Base-by-base conservation (phyloP, 495 filamentous ascomycete species). In the Penicillium lividum region DNA sequence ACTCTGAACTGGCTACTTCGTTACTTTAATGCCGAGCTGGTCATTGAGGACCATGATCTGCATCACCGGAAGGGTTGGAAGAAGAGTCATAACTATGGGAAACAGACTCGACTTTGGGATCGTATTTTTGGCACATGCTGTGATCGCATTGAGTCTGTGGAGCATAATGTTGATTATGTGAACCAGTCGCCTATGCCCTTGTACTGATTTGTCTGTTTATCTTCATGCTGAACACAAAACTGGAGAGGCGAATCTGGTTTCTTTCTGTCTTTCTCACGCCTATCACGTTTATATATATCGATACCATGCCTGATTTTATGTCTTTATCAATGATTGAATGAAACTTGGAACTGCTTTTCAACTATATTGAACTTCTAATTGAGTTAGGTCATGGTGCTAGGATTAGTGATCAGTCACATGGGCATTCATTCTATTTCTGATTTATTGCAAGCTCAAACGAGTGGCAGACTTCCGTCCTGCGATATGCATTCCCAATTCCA, bases 1-100 rank as follows among this genome's bases (percentile, higher is more conserved):
- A 68, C 70, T 4, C 42, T 74, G 15, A 72, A 57, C 30, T 76
- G 64, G 64, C 16, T 68, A 5, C 53, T 74, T 16, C 54, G 63
- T 3, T 54, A 57, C 27, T 68, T 72, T n/a, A 51, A 70, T 42
- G 66, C 68, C 1, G 72, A 76, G 36, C 58, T 74, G 28, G 63
- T 74, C 0, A 70, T 76, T 50, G 73, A 76, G 31, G 73, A 76
- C 36, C 73, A 76, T 50, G 73, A 76, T 53, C 46, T 76, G 43
- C 73, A 76, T 54, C 73, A 76, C 50, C 73, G 73, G 9, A 71
- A 69, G 59, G 73, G 73, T 18, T 76, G 73, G 73, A 72, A 68
- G 60, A 70, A 70, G 63, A 76, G 73, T 34, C 56, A 68, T 33
- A 74, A 76, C 54, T 75, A 75, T 45, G 73, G 73, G 34, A 75